Percentiles rank a stretch among this genome's conserved stretches.
Conservation (phyloP, 2,329 filamentous ascomycete species). For the Aureobasidium sp. region DNA sequence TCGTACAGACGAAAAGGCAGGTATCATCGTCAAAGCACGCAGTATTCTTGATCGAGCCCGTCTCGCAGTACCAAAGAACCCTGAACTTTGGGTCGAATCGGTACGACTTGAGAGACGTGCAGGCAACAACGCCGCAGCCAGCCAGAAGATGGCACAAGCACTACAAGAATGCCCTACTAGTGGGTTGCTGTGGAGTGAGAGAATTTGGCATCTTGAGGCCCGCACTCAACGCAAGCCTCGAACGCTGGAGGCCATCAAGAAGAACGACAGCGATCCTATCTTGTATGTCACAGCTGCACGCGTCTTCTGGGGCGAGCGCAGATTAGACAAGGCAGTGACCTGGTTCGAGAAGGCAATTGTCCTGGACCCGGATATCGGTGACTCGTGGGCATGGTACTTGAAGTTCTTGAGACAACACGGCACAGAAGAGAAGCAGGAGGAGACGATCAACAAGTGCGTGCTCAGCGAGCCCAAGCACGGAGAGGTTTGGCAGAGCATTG, state of each 20-base stretch:
- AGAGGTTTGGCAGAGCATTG: conserved; percentile 79
- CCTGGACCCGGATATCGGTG: conserved; percentile 76
- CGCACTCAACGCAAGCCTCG: conserved; percentile 88
- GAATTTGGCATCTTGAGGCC: conserved; percentile 88
- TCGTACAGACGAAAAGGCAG: conserved; percentile 75
- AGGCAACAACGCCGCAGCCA: conserved; percentile 73
- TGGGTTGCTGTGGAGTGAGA: conserved; percentile 84
- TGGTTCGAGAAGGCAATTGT: conserved; percentile 98
- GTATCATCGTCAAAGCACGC: conserved; percentile 81
- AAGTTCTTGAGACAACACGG: conserved; percentile 89
- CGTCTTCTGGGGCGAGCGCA: conserved; percentile 91
- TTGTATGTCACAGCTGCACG: conserved; percentile 87
- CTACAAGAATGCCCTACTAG: conserved; percentile 84
- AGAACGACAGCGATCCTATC: conserved; percentile 83
- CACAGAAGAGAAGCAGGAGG: conserved; percentile 81
- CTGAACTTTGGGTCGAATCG: conserved; percentile 86
- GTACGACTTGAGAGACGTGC: conserved; percentile 85
- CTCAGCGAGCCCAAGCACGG: conserved; percentile 84
- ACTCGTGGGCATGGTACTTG: conserved; percentile 98
- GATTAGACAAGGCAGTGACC: conserved; percentile 84
- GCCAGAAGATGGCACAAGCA: conserved; percentile 86
- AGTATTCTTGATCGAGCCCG: conserved; percentile 88
- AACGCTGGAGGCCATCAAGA: conserved; percentile 90
- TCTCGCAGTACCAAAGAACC: conserved; percentile 74
- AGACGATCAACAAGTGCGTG: conserved; percentile 73